Evolutionary conservation across 257 asterid species (phyloP).

Genomic region (Solanum rostratum): DNA sequence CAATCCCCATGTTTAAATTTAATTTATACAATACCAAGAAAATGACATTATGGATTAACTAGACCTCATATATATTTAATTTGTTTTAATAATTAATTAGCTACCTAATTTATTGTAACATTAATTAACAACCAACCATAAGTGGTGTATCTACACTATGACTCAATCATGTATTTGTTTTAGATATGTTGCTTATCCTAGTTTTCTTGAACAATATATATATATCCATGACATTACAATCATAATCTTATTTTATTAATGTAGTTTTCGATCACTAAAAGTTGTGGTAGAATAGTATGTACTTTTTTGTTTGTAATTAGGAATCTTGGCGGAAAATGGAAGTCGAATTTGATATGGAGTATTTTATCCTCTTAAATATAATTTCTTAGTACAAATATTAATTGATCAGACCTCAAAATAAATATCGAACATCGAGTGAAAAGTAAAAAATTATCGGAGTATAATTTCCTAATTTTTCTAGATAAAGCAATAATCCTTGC

Average conservation of each 20-base stretch:
- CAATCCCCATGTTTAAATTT: background rate
- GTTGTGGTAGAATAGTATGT: background rate
- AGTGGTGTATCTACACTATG: background rate
- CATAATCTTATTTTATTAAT: background rate
- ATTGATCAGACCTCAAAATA: too few species aligned
- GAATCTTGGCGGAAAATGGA: too few species aligned
- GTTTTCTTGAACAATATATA: background rate
- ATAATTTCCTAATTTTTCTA: too few species aligned
- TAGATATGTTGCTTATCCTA: background rate
- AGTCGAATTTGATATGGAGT: too few species aligned
- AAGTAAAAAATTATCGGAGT: too few species aligned
- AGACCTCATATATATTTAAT: background rate
- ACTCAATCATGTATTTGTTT: background rate
- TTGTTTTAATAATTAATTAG: background rate
- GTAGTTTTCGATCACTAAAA: background rate
- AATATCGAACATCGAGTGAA: fast-evolving
- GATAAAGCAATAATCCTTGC: background rate
- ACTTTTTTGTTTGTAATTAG: too few species aligned
- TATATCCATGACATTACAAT: background rate
- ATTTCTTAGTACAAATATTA: too few species aligned
- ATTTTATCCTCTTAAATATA: background rate
- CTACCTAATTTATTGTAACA: background rate
- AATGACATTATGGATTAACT: background rate
- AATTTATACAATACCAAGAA: too few species aligned
- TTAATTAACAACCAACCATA: background rate